A percentile compares a stretch with the other conserved stretches of the same genome.
Evolutionary conservation across 495 filamentous ascomycete genomes (phyloP).

Genomic region (Penicillium coffeae): DNA sequence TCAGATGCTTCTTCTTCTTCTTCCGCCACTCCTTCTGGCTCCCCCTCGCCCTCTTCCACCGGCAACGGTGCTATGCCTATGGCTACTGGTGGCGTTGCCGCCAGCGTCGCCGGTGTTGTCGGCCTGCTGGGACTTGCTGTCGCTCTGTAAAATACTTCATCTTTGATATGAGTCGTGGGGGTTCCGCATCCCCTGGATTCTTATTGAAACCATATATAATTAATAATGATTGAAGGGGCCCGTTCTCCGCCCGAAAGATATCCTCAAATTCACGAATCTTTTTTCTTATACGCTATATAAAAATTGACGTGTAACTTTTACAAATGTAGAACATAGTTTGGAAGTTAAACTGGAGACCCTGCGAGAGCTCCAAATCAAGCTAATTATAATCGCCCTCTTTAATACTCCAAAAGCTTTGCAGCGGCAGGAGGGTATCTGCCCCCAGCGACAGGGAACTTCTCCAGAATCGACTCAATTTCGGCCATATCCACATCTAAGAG

Average conservation of each 20-base stretch:
- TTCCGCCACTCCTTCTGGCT: not conserved
- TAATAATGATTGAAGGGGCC: not conserved
- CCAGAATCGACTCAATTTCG: not conserved
- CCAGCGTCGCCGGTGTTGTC: constrained; percentile 20
- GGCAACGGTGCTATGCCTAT: constrained; percentile 10
- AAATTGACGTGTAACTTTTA: too few species aligned
- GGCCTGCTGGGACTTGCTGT: constrained; percentile 22
- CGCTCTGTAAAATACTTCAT: constrained; percentile 19
- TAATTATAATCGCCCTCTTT: too few species aligned
- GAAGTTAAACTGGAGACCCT: too few species aligned
- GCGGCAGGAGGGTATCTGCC: constrained; percentile 1
- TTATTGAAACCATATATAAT: not conserved
- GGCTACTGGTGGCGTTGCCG: constrained; percentile 16
- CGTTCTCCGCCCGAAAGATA: too few species aligned
- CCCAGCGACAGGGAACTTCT: constrained; percentile 1
- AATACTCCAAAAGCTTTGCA: constrained; percentile 1
- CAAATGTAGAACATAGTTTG: too few species aligned
- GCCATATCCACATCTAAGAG: constrained; percentile 3
- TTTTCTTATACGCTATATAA: too few species aligned
- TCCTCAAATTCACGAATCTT: too few species aligned
- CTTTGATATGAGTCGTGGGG: too few species aligned
- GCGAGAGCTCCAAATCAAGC: too few species aligned
- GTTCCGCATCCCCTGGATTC: too few species aligned
- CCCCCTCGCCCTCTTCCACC: constrained; percentile 2
- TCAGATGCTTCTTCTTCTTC: not conserved